Evolutionary conservation across 2,329 filamentous ascomycete genomes (phyloP), one percentile per base, ranked within the genome.

Genomic region (Colletotrichum truncatum): DNA sequence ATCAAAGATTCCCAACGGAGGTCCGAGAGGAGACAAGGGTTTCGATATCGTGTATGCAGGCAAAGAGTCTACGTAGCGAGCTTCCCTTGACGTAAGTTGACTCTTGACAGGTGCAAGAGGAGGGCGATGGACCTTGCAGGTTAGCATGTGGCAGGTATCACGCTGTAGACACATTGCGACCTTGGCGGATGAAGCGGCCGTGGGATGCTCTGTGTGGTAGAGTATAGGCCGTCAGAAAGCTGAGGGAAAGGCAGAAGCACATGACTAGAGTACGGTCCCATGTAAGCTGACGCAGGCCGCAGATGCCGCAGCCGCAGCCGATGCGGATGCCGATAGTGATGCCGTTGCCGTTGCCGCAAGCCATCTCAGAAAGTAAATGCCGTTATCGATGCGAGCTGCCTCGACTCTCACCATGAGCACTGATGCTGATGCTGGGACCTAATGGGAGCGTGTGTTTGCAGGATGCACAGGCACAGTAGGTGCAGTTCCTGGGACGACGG

Each of bases 401-500:
- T 18, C 14, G n/a, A 39, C 14, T 28, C 9, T 36, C n/a, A 26
- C 30, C 36, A 36, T 18, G 36, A n/a, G 45, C 45, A 28, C 34
- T 45, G 60, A 58, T 45, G 38, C 32, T 36, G 28, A 53, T 51
- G 49, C 34, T 43, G 48, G 23, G 26, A 38, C 48, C 12, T 28
- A 12, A 30, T 34, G 39, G 28, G 62, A 54, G 34, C 34, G 36
- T 58, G 45, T 58, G 57, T 23, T 26, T 62, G 57, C 49, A 54
- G 49, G 43, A 26, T 41, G 62, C 62, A 64, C 61, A 53, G 61
- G 39, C 12, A 23, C 21, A 23, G 16, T 34, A 53, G 57, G 43
- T 56, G 62, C 62, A 65, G 62, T 62, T 62, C 49, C 57, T 65
- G 57, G 62, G 62, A 65, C 62, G 62, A 62, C 57, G 57, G 49